Evolutionary conservation across 108 stramenopile species (phyloP).

Genomic region (Schizochytrium sp.): DNA sequence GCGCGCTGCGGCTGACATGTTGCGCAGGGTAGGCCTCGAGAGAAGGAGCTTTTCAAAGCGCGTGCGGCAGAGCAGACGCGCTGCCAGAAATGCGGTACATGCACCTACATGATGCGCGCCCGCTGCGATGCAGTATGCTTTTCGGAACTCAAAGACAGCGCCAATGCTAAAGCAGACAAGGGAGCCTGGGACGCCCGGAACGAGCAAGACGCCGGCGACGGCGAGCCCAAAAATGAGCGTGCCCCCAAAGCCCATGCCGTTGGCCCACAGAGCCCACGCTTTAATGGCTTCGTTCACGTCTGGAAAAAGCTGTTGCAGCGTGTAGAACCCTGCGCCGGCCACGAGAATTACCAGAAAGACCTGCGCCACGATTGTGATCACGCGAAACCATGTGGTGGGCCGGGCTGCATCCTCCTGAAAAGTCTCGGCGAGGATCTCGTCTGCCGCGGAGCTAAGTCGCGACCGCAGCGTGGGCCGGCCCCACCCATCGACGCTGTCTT

Average conservation of each 20-base stretch:
- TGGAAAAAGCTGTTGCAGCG: not conserved
- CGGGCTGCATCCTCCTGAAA: not conserved
- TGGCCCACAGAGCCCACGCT: not conserved
- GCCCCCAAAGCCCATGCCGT: not conserved
- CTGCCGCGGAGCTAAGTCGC: not conserved
- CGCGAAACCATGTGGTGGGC: not conserved
- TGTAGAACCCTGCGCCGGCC: not conserved
- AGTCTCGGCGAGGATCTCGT: not conserved
- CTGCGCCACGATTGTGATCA: not conserved
- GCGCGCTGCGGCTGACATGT: not conserved
- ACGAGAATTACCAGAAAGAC: not conserved
- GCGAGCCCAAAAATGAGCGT: not conserved
- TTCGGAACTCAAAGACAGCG: not conserved
- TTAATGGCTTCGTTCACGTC: not conserved
- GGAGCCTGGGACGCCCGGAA: not conserved
- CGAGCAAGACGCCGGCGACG: not conserved
- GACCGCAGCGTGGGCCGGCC: not conserved
- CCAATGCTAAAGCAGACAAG: not conserved
- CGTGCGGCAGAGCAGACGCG: not conserved
- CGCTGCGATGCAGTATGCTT: not conserved
- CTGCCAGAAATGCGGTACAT: not conserved
- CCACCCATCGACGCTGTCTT: not conserved
- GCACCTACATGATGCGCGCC: not conserved
- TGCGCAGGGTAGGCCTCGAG: not conserved
- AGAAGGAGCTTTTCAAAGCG: not conserved